Percentiles rank a stretch among this genome's conserved stretches.
Conservation (phyloP, 2,329 filamentous ascomycete species). For the Colletotrichum higginsianum region DNA sequence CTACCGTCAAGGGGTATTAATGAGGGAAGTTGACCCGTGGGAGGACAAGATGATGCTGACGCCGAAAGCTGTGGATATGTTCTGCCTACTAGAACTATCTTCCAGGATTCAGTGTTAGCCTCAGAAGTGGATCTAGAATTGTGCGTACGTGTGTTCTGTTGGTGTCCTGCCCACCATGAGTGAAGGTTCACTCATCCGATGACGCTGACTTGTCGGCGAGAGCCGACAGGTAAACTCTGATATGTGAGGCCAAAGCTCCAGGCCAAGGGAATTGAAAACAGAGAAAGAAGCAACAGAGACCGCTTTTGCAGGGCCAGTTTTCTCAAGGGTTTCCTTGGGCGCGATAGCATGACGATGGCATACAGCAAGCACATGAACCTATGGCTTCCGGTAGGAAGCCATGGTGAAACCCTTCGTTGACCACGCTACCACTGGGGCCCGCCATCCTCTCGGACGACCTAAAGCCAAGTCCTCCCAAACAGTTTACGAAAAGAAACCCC, state of each 20-base stretch:
- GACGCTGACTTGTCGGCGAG: conserved; percentile 17
- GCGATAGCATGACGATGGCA: neutral
- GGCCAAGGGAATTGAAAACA: neutral
- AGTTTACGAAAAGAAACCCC: conserved; percentile 4
- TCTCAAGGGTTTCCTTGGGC: conserved; percentile 18
- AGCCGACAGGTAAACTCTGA: conserved; percentile 24
- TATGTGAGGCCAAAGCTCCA: conserved; percentile 4
- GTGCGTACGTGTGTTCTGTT: conserved; percentile 1
- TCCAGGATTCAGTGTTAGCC: neutral
- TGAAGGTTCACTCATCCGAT: conserved; percentile 30
- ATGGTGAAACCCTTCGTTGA: conserved; percentile 40
- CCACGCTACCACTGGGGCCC: conserved; percentile 19
- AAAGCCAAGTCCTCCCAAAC: conserved; percentile 9
- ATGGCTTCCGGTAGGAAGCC: conserved; percentile 31
- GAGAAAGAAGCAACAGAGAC: neutral
- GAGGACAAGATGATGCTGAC: conserved; percentile 18
- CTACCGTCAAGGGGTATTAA: conserved; percentile 2
- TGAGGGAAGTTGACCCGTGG: neutral
- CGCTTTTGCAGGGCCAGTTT: neutral
- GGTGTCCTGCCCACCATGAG: neutral
- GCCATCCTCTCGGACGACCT: conserved; percentile 20
- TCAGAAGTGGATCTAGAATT: neutral
- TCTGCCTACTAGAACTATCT: neutral
- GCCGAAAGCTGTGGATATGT: conserved; percentile 1
- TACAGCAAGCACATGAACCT: conserved; percentile 7